phyloP scores from a whole-genome alignment of 2,329 filamentous ascomycete genomes.

The Microcyclospora tardicrescens region DNA sequence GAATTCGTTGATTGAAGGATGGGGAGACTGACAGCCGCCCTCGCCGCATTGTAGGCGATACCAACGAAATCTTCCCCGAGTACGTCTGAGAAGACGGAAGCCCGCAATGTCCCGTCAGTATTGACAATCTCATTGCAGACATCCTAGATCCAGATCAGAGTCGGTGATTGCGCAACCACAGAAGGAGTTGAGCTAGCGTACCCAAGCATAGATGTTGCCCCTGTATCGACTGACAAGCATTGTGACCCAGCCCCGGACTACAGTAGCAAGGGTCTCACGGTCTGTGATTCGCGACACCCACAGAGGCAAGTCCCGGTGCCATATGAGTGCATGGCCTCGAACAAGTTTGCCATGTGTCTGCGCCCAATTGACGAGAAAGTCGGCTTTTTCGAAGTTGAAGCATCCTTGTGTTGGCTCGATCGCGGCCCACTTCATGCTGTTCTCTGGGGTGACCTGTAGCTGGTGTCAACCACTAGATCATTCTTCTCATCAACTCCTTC shows the following conservation, averaged over 20 bases:
- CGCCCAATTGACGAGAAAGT: conserved; percentile 49
- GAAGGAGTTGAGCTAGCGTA: conserved; percentile 9
- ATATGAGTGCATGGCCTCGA: conserved; percentile 54
- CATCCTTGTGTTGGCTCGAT: conserved; percentile 34
- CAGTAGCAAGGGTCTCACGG: conserved; percentile 38
- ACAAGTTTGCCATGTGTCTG: conserved; percentile 43
- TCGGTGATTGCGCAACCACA: not conserved
- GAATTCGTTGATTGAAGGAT: not conserved
- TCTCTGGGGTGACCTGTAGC: conserved; percentile 49
- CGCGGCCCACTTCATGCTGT: conserved; percentile 55
- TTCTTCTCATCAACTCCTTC: not conserved
- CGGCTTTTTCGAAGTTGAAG: conserved; percentile 46
- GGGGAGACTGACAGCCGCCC: conserved; percentile 33
- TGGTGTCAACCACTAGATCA: conserved; percentile 1
- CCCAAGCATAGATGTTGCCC: conserved; percentile 50
- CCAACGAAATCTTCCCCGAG: conserved; percentile 57
- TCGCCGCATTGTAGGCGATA: conserved; percentile 57
- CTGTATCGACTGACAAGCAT: conserved; percentile 47
- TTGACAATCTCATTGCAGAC: conserved; percentile 51
- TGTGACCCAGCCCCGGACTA: conserved; percentile 48
- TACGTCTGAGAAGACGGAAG: conserved; percentile 52
- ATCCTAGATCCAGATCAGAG: conserved; percentile 27
- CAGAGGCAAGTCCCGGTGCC: conserved; percentile 40
- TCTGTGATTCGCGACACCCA: conserved; percentile 49
- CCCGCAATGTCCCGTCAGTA: conserved; percentile 51